Conservation (phyloP, 176 grass and related monocot genomes). For the Rhynchospora pubera region DNA sequence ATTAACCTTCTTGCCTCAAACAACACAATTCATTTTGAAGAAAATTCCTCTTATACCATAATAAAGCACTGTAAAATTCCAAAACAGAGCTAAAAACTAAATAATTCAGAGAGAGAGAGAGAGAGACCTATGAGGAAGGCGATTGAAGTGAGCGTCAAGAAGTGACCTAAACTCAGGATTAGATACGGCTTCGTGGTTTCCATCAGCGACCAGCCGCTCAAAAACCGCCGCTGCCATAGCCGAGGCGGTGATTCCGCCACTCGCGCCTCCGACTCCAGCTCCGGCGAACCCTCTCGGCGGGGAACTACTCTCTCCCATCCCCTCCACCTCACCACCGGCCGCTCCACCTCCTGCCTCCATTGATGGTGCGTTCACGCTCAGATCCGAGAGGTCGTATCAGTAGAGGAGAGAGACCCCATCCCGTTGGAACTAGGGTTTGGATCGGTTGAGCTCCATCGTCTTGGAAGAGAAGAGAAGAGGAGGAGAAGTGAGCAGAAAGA, state of each 20-base stretch:
- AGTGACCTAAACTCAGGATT: constrained; percentile 51
- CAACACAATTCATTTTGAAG: neutral
- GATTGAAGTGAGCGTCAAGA: constrained; percentile 66
- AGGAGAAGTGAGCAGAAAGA: neutral
- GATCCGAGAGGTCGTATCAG: neutral
- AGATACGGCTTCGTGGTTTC: constrained; percentile 48
- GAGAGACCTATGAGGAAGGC: constrained; percentile 59
- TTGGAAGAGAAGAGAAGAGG: neutral
- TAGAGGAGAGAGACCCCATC: neutral
- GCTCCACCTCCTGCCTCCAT: constrained; percentile 9
- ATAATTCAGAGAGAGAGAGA: neutral
- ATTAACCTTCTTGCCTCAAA: neutral
- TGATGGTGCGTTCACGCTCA: neutral
- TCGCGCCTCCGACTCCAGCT: constrained; percentile 20
- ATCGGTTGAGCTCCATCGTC: neutral
- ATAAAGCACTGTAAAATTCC: neutral
- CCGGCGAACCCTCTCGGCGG: constrained; percentile 32
- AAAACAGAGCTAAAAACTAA: neutral
- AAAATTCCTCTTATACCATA: neutral
- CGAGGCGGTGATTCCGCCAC: constrained; percentile 31
- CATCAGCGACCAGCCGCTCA: constrained; percentile 62
- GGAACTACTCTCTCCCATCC: constrained; percentile 90
- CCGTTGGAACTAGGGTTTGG: constrained; percentile 20
- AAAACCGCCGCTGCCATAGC: constrained; percentile 30
- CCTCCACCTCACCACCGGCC: constrained; percentile 54